phyloP scores from a whole-genome alignment of 495 filamentous ascomycete species.

The Ramalina peruviana region DNA sequence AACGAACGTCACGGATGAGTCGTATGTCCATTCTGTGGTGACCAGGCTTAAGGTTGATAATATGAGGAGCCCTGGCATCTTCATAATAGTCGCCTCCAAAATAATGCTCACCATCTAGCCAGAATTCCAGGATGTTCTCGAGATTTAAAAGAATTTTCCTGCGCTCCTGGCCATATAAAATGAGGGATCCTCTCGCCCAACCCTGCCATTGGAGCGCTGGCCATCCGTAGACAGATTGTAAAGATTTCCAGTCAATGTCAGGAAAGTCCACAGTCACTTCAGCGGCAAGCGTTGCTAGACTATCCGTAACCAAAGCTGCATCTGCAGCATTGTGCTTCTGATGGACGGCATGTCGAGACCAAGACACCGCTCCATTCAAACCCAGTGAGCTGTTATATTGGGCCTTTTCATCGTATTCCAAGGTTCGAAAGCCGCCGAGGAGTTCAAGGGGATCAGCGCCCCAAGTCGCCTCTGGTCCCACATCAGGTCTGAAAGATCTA shows the following conservation, averaged over 20 bases:
- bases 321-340: conserved; percentile 18
- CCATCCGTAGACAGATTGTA: conserved; percentile 46
- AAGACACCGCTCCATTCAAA: conserved; percentile 33
- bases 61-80: conserved; percentile 33
- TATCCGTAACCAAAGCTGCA: conserved; percentile 16
- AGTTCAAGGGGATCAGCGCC: conserved; percentile 43
- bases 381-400: conserved; percentile 35
- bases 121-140: conserved; percentile 35
- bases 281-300: background rate
- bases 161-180: conserved; percentile 14
- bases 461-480: conserved; percentile 40
- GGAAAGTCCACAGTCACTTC: conserved; percentile 27
- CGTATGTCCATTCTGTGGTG: conserved; percentile 37
- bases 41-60: conserved; percentile 35
- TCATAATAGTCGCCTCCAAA: conserved; percentile 46
- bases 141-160: conserved; percentile 28
- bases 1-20: conserved; percentile 38
- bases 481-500: background rate
- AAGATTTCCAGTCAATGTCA: conserved; percentile 33
- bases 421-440: conserved; percentile 35
- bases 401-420: conserved; percentile 25
- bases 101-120: conserved; percentile 32
- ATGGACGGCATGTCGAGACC: conserved; percentile 21
- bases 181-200: conserved; percentile 39
- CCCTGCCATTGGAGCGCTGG: conserved; percentile 44